Evolutionary conservation across 2,329 filamentous ascomycete genomes (phyloP), one percentile per base, ranked within the genome.

Genomic region (Fusarium nematophilum): DNA sequence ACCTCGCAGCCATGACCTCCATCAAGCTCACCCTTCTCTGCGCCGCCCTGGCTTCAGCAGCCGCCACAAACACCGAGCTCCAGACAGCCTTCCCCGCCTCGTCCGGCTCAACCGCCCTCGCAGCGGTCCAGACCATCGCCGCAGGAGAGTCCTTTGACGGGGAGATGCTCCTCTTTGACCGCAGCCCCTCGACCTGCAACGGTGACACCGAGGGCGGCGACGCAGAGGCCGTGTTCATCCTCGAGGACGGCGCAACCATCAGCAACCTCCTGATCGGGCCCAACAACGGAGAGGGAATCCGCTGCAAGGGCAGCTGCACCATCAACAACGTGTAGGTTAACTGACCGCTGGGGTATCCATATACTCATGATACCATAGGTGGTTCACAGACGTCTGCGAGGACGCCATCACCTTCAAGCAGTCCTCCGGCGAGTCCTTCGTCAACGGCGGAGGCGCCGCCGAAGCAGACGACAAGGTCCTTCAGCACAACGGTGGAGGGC

Each of bases 311-410:
- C 9, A 34, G 68, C 5, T 80, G 78, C 68, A 79, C 66, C n/a
- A 66, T 80, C 18, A 69, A 76, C 59, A 77, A 73, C 31, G 80
- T 82, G 56, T 82, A n/a, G n/a, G n/a, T n/a, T n/a, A n/a, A n/a
- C n/a, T n/a, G n/a, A n/a, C n/a, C n/a, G n/a, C n/a, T n/a, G n/a
- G n/a, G n/a, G n/a, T n/a, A n/a, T n/a, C n/a, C n/a, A n/a, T n/a
- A n/a, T n/a, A n/a, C n/a, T n/a, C n/a, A n/a, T n/a, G n/a, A n/a
- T n/a, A n/a, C n/a, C n/a, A n/a, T n/a, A n/a, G n/a, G n/a, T n/a
- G 80, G 79, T 83, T 79, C 65, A 74, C 76, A 57, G 74, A 79
- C 29, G 78, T 80, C 51, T 80, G 78, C 58, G 78, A 80, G 59
- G 64, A 66, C n/a, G 64, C 64, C 46, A 66, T 66, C 52, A 55